Evolutionary conservation across 495 filamentous ascomycete species (phyloP), one percentile per base, ranked within the genome.

Genomic region (Jackrogersella minutella): DNA sequence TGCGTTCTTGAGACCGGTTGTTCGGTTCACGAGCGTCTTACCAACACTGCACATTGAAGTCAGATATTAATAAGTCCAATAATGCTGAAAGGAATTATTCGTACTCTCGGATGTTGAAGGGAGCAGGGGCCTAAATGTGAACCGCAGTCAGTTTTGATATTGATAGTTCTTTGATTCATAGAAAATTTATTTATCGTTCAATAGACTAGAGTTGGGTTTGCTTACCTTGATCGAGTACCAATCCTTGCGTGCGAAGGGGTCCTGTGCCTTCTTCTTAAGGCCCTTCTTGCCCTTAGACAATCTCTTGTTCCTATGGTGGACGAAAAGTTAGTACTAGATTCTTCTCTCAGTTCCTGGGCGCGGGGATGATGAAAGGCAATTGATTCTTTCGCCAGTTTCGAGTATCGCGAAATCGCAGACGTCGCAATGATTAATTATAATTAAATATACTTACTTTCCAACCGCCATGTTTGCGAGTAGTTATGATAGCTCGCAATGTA

Each of bases 211-310:
- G 19, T 46, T 30, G 28, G n/a, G n/a, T n/a, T n/a, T n/a, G 70
- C 83, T 75, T 78, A 93, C 92, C 91, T 97, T 98, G 80, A 99
- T 88, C 68, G 90, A 91, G 85, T 92, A 99, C 91, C 96, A 97
- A 81, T 98, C 94, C 87, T 99, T 99, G 75, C 93, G 89, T 76
- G 93, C 84, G 85, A 99, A 99, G 72, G 95, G 96, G 79, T 99
- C 95, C 77, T 92, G 88, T 58, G 91, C 89, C 83, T 91, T 93
- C 95, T 99, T 99, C 92, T 99, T 99, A 76, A 99, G 88, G 79
- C 95, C 95, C 89, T 99, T 99, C 92, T 99, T 99, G 85, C 95
- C 96, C 87, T 99, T 99, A 51, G 95, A 98, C 85, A 99, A 88
- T 81, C 95, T 91, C 92, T 99, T 98, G 87, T 99, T 99, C 91